A percentile compares a stretch with the other conserved stretches of the same genome.
Evolutionary conservation across 2,329 filamentous ascomycete species (phyloP).

Genomic region (Alternaria gaisen): DNA sequence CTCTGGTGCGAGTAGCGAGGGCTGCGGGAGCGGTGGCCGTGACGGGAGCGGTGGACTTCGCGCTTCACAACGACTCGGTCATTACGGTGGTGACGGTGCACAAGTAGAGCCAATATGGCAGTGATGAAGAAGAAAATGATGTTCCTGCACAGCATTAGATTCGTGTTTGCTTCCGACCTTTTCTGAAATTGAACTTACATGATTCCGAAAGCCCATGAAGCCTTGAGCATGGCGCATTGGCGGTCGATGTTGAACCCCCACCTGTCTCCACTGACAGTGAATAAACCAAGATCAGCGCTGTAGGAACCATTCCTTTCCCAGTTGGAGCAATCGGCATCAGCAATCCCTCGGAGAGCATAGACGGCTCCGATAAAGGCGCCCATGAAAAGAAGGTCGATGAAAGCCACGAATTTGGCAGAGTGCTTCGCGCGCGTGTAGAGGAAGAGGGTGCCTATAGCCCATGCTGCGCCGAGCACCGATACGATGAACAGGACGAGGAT

Average conservation of each 20-base stretch:
- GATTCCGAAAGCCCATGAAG: constrained; percentile 86
- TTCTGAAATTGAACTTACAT: constrained; percentile 65
- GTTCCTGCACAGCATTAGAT: constrained; percentile 45
- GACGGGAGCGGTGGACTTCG: constrained; percentile 58
- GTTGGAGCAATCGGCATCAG: constrained; percentile 71
- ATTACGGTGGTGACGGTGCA: constrained; percentile 55
- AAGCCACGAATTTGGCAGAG: constrained; percentile 67
- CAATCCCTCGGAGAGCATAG: constrained; percentile 65
- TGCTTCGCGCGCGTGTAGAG: constrained; percentile 67
- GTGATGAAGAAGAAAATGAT: constrained; percentile 51
- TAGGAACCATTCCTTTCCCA: constrained; percentile 64
- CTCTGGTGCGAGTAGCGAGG: constrained; percentile 47
- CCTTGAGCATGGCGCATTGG: constrained; percentile 91
- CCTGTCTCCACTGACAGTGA: constrained; percentile 62
- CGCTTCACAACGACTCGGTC: constrained; percentile 63
- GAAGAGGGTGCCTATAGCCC: constrained; percentile 68
- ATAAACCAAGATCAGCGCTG: constrained; percentile 66
- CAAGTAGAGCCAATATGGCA: constrained; percentile 68
- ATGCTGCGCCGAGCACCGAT: constrained; percentile 67
- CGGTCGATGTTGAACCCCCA: constrained; percentile 70
- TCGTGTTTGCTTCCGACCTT: background rate
- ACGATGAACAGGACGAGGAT: constrained; percentile 73
- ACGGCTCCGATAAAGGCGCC: constrained; percentile 70
- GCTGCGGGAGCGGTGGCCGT: constrained; percentile 52
- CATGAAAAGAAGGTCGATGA: constrained; percentile 69